Conservation (phyloP, 805 yeast genomes). For the Candida boidinii region DNA sequence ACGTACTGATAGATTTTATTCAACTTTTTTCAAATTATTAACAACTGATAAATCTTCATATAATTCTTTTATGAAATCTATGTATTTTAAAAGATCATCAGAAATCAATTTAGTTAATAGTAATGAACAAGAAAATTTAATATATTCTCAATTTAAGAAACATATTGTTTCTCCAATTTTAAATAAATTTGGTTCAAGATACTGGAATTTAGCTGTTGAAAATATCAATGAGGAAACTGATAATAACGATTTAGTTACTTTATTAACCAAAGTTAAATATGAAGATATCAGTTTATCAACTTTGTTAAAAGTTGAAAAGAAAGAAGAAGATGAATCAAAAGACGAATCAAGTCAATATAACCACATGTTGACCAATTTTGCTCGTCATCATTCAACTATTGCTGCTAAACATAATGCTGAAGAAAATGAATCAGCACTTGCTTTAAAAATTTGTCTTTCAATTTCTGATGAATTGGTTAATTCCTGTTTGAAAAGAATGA, state of each 20-base stretch:
- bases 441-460: slow-evolving; percentile 5
- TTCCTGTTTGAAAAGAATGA: slow-evolving; percentile 10
- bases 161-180: no score
- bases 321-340: not conserved
- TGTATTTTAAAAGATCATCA: slow-evolving; percentile 12
- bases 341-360: no score
- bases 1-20: not conserved
- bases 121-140: no score
- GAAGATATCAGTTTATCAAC: not conserved
- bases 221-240: not conserved
- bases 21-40: slow-evolving; percentile 5
- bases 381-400: no score
- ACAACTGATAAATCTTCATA: slow-evolving; percentile 4
- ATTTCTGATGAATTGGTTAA: slow-evolving; percentile 7
- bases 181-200: slow-evolving; percentile 12
- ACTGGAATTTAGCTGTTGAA: slow-evolving; percentile 11
- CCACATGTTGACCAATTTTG: no score
- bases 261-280: not conserved
- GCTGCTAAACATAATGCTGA: not conserved
- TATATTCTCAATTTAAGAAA: no score
- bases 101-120: no score
- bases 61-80: slow-evolving; percentile 14
- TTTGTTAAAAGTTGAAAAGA: not conserved
- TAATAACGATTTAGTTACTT: not conserved
- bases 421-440: not conserved